Percentiles rank a stretch among this genome's conserved stretches.
phyloP scores from a whole-genome alignment of 139 green algal species.

The Pycnococcus provasolii region DNA sequence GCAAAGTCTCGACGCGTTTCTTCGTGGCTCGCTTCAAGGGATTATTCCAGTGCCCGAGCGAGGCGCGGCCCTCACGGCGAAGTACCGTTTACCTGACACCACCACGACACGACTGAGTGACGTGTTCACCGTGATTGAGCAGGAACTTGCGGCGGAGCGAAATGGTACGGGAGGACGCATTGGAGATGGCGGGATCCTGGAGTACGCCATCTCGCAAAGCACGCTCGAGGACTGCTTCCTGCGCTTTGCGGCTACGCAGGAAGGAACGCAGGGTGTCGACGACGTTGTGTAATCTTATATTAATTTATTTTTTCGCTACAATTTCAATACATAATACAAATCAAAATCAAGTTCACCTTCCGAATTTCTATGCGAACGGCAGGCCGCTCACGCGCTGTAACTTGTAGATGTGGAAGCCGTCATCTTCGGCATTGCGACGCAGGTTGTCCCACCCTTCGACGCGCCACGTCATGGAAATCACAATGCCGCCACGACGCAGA shows the following conservation, averaged over 20 bases:
- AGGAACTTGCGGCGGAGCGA: background rate
- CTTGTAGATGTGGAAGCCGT: constrained; percentile 25
- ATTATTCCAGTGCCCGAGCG: no score
- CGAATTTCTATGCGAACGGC: constrained; percentile 13
- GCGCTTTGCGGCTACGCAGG: constrained; percentile 26
- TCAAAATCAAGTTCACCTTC: no score
- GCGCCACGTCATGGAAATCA: constrained; percentile 37
- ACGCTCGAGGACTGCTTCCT: constrained; percentile 39
- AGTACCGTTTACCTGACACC: no score
- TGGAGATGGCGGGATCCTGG: constrained; percentile 9
- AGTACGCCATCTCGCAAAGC: constrained; percentile 35
- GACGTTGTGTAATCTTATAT: constrained; percentile 79
- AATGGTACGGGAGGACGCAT: background rate
- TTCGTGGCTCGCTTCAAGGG: no score
- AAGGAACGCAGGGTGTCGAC: constrained; percentile 64
- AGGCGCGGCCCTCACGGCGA: no score
- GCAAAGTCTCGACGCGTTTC: constrained; percentile 3
- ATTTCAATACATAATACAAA: no score
- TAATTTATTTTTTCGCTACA: background rate
- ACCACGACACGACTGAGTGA: constrained; percentile 4
- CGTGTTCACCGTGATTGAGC: constrained; percentile 28
- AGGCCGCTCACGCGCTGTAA: constrained; percentile 14
- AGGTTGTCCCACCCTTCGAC: constrained; percentile 52
- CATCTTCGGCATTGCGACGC: constrained; percentile 36
- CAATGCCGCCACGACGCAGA: constrained; percentile 21